Evolutionary conservation across 345 rosid species (phyloP), one percentile per base, ranked within the genome.

Genomic region (Hirschfeldia incana): DNA sequence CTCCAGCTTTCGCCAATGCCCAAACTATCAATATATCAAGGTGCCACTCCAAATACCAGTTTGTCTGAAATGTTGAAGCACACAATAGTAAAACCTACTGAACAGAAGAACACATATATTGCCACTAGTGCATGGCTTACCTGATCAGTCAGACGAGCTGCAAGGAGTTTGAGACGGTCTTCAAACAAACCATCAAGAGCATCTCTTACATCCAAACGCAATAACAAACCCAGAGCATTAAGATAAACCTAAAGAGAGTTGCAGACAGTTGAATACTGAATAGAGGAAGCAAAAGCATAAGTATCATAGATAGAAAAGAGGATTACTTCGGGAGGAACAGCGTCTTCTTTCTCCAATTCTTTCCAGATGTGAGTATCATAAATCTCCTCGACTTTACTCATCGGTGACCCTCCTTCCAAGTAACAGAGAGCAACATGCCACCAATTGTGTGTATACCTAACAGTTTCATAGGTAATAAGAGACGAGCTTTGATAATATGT

Each of bases 351-450:
- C 78, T 91, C 92, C 79, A 94, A 36, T 78, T 92, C 98, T 65
- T 87, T 89, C 97, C 92, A 88, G 76, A 94, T 90, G 76, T 68
- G 78, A 78, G 81, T 70, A 68, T 94, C 97, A 36, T 92, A 92
- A 69, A 92, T 76, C 72, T 89, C 95, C 72, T 83, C 66, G 51
- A 91, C 86, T 78, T 86, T 88, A 67, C 72, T 76, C 15, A 89
- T 82, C 6, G 91, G 83, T 77, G 92, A 82, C 82, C 91, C 87
- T 77, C 97, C 97, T 89, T 92, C 98, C 85, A 94, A 75, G 87
- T 89, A 94, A 86, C 97, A 94, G 59, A 94, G 91, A 39, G 97
- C 94, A 63, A 91, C 86, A 64, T 92, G 98, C 98, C 98, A 94
- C 98, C 98, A 94, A 82, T 94, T 90, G 85, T 94, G 97, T 30